Evolutionary conservation across 495 filamentous ascomycete species (phyloP).

Genomic region (Tuber brumale): DNA sequence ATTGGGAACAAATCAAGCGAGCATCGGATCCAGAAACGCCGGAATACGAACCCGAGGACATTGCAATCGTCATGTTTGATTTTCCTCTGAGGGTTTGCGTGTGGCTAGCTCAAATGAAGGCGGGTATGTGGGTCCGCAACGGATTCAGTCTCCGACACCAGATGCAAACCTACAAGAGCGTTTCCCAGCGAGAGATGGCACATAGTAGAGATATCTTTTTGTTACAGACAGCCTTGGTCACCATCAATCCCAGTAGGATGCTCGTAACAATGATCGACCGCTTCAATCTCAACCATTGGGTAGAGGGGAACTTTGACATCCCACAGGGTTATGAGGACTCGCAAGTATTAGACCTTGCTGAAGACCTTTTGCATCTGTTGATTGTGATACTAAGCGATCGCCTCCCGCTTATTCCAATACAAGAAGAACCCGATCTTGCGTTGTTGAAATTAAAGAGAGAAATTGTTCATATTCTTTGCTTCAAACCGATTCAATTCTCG

Average conservation of each 20-base stretch:
- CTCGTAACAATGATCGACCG: constrained; percentile 86
- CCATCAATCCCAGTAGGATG: constrained; percentile 74
- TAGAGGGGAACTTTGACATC: constrained; percentile 67
- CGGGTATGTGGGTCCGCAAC: constrained; percentile 97
- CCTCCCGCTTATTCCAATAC: constrained; percentile 63
- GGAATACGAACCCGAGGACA: constrained; percentile 60
- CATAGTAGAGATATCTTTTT: constrained; percentile 94
- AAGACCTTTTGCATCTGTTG: constrained; percentile 91
- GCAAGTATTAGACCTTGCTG: constrained; percentile 84
- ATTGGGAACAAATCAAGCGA: constrained; percentile 32
- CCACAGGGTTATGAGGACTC: constrained; percentile 66
- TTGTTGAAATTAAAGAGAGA: constrained; percentile 72
- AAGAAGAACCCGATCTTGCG: constrained; percentile 60
- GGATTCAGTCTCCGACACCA: constrained; percentile 92
- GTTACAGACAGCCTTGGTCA: constrained; percentile 80
- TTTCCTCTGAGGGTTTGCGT: constrained; percentile 87
- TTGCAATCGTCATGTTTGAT: constrained; percentile 83
- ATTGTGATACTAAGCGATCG: constrained; percentile 87
- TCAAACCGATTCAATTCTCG: constrained; percentile 89
- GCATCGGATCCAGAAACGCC: constrained; percentile 13
- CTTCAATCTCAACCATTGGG: constrained; percentile 85
- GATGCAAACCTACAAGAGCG: constrained; percentile 81
- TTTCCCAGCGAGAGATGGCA: constrained; percentile 78
- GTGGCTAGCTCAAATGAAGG: constrained; percentile 97
- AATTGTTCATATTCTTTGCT: constrained; percentile 88